Evolutionary conservation across 2,329 filamentous ascomycete species (phyloP).

Genomic region (Trichoderma asperellum): DNA sequence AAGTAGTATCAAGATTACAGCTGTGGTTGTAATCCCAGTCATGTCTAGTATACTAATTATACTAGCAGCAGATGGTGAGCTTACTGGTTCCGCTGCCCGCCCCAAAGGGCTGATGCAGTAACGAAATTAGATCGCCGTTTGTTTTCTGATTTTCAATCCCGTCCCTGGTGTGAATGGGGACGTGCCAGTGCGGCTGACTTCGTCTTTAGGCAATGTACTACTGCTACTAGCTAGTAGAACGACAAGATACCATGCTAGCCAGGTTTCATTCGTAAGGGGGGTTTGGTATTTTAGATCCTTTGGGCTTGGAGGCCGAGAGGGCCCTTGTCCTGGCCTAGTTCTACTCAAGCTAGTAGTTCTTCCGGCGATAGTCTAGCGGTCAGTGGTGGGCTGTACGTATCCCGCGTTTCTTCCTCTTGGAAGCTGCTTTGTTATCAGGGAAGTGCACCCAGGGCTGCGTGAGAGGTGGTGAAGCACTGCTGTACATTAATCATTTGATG

Average conservation of each 20-base stretch:
- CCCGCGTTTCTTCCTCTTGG: not conserved
- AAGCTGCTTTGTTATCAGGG: not conserved
- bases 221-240: not conserved
- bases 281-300: constrained; percentile 10
- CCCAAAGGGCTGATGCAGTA: constrained; percentile 5
- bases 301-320: constrained; percentile 1
- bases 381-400: constrained; percentile 2
- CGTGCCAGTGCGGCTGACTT: constrained; percentile 20
- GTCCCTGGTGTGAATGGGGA: constrained; percentile 4
- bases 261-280: constrained; percentile 15
- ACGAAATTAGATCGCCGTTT: constrained; percentile 10
- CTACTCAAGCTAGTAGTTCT: constrained; percentile 1
- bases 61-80: not conserved
- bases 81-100: not conserved
- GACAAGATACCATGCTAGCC: constrained; percentile 8
- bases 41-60: not conserved
- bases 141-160: not conserved
- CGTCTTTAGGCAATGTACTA: not conserved
- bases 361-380: constrained; percentile 21
- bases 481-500: not conserved
- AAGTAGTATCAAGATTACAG: not conserved
- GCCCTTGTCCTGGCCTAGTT: constrained; percentile 17
- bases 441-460: not conserved
- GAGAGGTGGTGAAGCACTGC: not conserved
- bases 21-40: not conserved